Evolutionary conservation across 2,329 filamentous ascomycete genomes (phyloP).

Genomic region (Exophiala oligosperma): DNA sequence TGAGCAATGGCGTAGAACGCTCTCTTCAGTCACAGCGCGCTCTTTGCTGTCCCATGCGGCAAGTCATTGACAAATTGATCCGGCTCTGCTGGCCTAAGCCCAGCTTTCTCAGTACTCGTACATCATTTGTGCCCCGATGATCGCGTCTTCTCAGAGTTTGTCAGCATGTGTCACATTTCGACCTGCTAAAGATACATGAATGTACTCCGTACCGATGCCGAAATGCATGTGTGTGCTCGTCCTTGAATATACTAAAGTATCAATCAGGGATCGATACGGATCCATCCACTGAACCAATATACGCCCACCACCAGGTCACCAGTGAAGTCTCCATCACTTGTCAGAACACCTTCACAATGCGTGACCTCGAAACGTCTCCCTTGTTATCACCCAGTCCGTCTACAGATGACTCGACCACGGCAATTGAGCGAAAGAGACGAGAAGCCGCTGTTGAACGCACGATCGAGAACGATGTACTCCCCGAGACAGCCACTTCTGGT

Average conservation of each 20-base stretch:
- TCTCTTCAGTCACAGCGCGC: background rate
- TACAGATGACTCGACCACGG: slow-evolving; percentile 1
- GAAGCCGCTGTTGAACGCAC: slow-evolving; percentile 52
- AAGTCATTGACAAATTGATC: too few species aligned
- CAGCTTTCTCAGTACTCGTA: too few species aligned
- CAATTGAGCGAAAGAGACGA: background rate
- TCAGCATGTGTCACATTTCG: slow-evolving; percentile 8
- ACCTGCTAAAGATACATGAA: background rate
- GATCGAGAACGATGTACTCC: slow-evolving; percentile 61
- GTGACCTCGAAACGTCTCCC: slow-evolving; percentile 21
- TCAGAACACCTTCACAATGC: slow-evolving; percentile 5
- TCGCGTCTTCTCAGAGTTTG: slow-evolving; percentile 7
- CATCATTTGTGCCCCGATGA: background rate
- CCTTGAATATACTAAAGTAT: too few species aligned
- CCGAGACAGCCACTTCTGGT: slow-evolving; percentile 59
- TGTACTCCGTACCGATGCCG: too few species aligned
- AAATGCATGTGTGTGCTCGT: too few species aligned
- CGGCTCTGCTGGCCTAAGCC: background rate
- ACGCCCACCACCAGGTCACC: background rate
- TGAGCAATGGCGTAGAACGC: slow-evolving; percentile 12
- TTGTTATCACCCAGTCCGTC: slow-evolving; percentile 16
- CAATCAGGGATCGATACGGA: background rate
- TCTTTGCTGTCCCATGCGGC: too few species aligned
- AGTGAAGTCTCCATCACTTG: background rate
- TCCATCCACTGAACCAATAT: background rate